Percentiles rank a stretch among this genome's conserved stretches.
These are phyloP conservation scores for Brassica incana DNA, from an alignment of 345 rosid genomes.

Conservation along the genomic window DNA sequence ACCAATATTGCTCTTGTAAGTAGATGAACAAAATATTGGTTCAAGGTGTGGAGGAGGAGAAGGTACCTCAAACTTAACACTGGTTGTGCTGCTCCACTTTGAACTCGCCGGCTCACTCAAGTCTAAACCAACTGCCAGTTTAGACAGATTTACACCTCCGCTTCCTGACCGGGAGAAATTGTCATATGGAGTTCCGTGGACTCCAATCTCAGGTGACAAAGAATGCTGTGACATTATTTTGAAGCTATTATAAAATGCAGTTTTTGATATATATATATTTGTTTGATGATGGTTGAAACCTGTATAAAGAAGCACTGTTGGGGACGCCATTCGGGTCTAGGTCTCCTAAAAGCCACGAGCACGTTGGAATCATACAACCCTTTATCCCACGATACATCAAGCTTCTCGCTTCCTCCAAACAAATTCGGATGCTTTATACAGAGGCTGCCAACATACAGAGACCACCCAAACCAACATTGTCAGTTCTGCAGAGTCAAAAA, in stretches of 20 bases:
- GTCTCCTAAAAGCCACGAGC: slow-evolving; percentile 82
- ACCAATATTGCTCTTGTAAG: background rate
- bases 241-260: background rate
- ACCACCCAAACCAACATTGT: slow-evolving; percentile 1
- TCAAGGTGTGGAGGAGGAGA: background rate
- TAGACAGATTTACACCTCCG: slow-evolving; percentile 88
- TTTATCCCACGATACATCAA: slow-evolving; percentile 91
- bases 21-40: background rate
- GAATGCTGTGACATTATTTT: slow-evolving; percentile 64
- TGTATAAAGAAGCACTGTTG: slow-evolving; percentile 85
- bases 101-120: slow-evolving; percentile 81
- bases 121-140: slow-evolving; percentile 76
- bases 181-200: slow-evolving; percentile 75
- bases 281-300: slow-evolving; percentile 39
- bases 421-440: slow-evolving; percentile 91
- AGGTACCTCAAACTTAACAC: slow-evolving; percentile 80
- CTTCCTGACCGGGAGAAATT: slow-evolving; percentile 87
- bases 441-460: slow-evolving; percentile 55
- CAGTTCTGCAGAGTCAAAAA: background rate
- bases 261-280: no score
- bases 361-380: slow-evolving; percentile 87
- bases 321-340: slow-evolving; percentile 89
- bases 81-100: slow-evolving; percentile 86
- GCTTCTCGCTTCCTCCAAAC: slow-evolving; percentile 99
- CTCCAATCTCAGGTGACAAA: slow-evolving; percentile 85